Conservation (phyloP, 768 basidiomycete genomes). For the Suillus ampliporus region DNA sequence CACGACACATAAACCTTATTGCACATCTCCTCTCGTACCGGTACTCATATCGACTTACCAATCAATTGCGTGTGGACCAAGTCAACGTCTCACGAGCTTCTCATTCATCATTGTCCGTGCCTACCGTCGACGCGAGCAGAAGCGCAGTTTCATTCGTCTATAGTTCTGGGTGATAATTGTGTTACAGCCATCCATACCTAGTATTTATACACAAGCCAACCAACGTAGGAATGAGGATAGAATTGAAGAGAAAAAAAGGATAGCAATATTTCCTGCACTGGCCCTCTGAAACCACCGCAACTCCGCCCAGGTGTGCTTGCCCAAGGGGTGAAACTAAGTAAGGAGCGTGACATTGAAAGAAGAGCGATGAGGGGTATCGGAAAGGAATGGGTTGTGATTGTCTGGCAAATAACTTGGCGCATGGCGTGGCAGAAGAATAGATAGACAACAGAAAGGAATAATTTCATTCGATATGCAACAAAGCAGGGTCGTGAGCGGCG, state of each 20-base stretch:
- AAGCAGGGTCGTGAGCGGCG: conserved; percentile 49
- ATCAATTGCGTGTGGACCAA: no score
- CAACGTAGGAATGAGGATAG: conserved; percentile 39
- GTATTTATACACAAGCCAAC: conserved; percentile 45
- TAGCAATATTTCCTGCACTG: conserved; percentile 39
- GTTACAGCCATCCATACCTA: conserved; percentile 46
- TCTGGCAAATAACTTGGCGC: conserved; percentile 32
- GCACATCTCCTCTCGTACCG: no score
- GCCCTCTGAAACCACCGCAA: conserved; percentile 25
- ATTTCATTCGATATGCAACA: conserved; percentile 35
- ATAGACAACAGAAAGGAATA: conserved; percentile 39
- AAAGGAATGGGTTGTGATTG: conserved; percentile 31
- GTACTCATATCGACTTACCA: no score
- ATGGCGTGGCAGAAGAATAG: conserved; percentile 34
- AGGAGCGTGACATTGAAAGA: conserved; percentile 27
- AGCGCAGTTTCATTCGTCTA: conserved; percentile 36
- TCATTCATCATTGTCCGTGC: no score
- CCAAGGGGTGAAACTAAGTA: conserved; percentile 18
- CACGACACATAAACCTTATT: no score
- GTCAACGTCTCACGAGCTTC: no score
- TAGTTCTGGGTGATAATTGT: conserved; percentile 36
- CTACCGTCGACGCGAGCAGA: no score
- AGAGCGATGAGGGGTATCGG: conserved; percentile 35
- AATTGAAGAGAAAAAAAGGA: conserved; percentile 24
- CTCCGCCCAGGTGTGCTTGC: conserved; percentile 27